Conservation (phyloP, 306 rosid species). For the Cyclanthera cordifolia region DNA sequence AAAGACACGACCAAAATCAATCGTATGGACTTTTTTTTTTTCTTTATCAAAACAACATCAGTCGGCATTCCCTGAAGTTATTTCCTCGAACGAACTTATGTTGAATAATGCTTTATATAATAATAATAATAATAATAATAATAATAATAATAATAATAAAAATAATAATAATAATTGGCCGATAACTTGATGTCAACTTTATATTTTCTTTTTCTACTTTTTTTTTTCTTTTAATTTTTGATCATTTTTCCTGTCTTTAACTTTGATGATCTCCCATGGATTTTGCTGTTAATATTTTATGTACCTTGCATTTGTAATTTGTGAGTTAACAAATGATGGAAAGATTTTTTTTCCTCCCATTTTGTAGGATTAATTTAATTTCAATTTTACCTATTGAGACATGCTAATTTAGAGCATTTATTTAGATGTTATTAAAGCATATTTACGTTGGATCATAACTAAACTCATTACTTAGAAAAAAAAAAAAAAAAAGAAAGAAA, state of each 20-base stretch:
- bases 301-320: conserved; percentile 11
- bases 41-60: neutral
- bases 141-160: too few species aligned
- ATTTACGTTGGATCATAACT: neutral
- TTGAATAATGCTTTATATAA: neutral
- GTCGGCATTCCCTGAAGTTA: neutral
- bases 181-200: conserved; percentile 9
- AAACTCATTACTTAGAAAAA: too few species aligned
- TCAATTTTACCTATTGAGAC: too few species aligned
- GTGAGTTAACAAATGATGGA: neutral
- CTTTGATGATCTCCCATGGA: conserved; percentile 15
- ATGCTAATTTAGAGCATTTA: too few species aligned
- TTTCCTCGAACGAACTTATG: neutral
- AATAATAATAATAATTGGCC: neutral
- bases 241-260: neutral
- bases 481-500: too few species aligned
- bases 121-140: too few species aligned
- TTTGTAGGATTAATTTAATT: too few species aligned
- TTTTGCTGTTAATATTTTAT: conserved; percentile 10
- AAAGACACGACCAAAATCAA: neutral
- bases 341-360: neutral
- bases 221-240: neutral
- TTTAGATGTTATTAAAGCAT: too few species aligned
- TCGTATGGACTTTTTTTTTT: neutral
- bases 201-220: neutral